Conservation (phyloP, 495 filamentous ascomycete genomes). For the Lasiosphaeris hirsuta region DNA sequence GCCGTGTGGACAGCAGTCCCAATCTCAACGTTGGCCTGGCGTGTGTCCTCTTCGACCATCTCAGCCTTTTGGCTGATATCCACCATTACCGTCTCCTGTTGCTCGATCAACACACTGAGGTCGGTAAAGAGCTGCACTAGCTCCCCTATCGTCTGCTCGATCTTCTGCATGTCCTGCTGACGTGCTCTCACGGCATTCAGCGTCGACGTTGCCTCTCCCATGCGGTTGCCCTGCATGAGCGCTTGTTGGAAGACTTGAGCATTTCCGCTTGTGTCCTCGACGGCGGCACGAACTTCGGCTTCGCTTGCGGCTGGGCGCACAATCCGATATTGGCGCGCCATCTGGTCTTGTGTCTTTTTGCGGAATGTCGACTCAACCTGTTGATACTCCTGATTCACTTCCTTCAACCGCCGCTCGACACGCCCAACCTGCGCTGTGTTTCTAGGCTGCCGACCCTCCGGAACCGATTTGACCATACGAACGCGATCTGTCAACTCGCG, state of each 20-base stretch:
- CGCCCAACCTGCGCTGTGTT: conserved; percentile 76
- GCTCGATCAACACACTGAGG: conserved; percentile 40
- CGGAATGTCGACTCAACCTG: conserved; percentile 70
- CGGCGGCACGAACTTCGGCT: conserved; percentile 71
- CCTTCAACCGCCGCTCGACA: conserved; percentile 72
- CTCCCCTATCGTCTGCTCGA: conserved; percentile 83
- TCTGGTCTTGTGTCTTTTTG: conserved; percentile 72
- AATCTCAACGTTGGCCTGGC: conserved; percentile 77
- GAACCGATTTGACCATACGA: conserved; percentile 73
- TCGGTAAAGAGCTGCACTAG: conserved; percentile 80
- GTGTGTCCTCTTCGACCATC: conserved; percentile 72
- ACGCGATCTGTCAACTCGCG: conserved; percentile 70
- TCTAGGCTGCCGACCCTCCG: conserved; percentile 62
- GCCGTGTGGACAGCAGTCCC: conserved; percentile 74
- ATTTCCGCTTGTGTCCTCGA: conserved; percentile 63
- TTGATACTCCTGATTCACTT: conserved; percentile 77
- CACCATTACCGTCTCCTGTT: conserved; percentile 64
- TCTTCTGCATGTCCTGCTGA: conserved; percentile 85
- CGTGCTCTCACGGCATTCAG: conserved; percentile 74
- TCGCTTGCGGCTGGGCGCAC: conserved; percentile 82
- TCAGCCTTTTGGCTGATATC: conserved; percentile 82
- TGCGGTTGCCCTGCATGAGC: conserved; percentile 68
- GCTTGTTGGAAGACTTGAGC: conserved; percentile 79
- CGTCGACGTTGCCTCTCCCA: conserved; percentile 73
- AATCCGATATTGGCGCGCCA: conserved; percentile 85